These are phyloP conservation scores for Penicillium capsulatum DNA, from an alignment of 2,329 filamentous ascomycete species.

Conservation along the genomic window DNA sequence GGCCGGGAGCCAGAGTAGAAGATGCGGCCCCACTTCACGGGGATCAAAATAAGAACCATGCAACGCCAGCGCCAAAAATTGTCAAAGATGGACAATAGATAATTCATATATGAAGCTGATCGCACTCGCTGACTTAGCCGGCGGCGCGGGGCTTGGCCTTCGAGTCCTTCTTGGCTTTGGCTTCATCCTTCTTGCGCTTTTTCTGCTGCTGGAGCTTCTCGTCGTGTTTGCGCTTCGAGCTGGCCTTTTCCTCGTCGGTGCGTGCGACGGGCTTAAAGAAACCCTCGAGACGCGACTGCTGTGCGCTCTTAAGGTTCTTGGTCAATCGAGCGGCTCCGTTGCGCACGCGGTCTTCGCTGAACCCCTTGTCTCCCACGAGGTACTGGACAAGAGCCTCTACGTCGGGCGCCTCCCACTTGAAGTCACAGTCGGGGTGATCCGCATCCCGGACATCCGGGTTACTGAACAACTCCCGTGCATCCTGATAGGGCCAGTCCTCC, in stretches of 20 bases:
- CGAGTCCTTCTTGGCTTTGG: slow-evolving; percentile 88
- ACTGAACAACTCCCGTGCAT: slow-evolving; percentile 88
- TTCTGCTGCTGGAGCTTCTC: slow-evolving; percentile 88
- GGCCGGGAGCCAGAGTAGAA: slow-evolving; percentile 1
- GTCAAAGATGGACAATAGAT: slow-evolving; percentile 4
- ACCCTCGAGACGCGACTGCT: slow-evolving; percentile 87
- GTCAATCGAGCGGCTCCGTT: slow-evolving; percentile 70
- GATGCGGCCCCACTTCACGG: slow-evolving; percentile 1
- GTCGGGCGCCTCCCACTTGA: slow-evolving; percentile 96
- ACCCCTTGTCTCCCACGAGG: slow-evolving; percentile 89
- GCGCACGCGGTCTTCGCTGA: slow-evolving; percentile 90
- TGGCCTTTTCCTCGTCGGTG: slow-evolving; percentile 78
- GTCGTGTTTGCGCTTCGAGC: slow-evolving; percentile 86
- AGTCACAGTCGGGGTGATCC: slow-evolving; percentile 83
- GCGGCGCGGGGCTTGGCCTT: slow-evolving; percentile 80
- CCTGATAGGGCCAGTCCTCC: slow-evolving; percentile 93
- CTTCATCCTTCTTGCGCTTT: slow-evolving; percentile 91
- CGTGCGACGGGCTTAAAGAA: slow-evolving; percentile 95
- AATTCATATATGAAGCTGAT: not conserved
- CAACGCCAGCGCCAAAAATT: slow-evolving; percentile 17
- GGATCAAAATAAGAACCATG: slow-evolving; percentile 5
- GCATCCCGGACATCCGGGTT: slow-evolving; percentile 81
- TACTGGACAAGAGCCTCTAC: slow-evolving; percentile 85
- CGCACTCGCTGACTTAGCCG: slow-evolving; percentile 27
- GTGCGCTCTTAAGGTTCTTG: slow-evolving; percentile 86